A percentile compares a stretch with the other conserved stretches of the same genome.
Evolutionary conservation across 2,329 filamentous ascomycete species (phyloP).

Genomic region (Colletotrichum abscissum): DNA sequence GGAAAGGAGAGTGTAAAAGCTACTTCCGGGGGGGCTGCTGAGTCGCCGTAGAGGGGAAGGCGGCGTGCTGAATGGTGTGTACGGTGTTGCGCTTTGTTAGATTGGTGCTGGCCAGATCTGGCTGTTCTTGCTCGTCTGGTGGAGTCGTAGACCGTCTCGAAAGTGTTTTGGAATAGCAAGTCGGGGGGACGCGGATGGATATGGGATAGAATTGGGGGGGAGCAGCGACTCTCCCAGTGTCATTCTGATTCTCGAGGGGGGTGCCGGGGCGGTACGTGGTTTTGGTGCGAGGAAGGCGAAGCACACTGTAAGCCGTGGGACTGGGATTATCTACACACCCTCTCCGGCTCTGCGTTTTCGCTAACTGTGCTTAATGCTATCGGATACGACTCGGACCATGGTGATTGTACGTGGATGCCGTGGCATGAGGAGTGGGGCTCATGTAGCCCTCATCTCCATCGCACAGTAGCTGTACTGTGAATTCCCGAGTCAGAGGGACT

Average conservation of each 20-base stretch:
- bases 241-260: background rate
- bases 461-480: constrained; percentile 16
- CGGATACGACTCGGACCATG: constrained; percentile 2
- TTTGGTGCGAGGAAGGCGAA: background rate
- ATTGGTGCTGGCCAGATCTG: constrained; percentile 24
- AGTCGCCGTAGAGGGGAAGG: constrained; percentile 4
- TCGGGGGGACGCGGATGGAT: constrained; percentile 36
- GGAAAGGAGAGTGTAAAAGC: background rate
- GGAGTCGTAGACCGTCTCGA: constrained; percentile 38
- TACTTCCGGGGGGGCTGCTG: constrained; percentile 33
- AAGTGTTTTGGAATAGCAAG: constrained; percentile 38
- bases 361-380: constrained; percentile 22
- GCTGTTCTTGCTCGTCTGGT: constrained; percentile 20
- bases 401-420: background rate
- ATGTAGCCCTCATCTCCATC: background rate
- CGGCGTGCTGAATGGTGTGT: constrained; percentile 14
- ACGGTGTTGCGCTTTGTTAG: constrained; percentile 21
- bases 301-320: constrained; percentile 5
- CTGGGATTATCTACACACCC: background rate
- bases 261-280: background rate
- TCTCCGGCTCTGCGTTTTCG: background rate
- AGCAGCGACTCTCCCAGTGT: constrained; percentile 4
- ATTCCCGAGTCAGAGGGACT: constrained; percentile 20
- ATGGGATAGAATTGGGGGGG: constrained; percentile 31
- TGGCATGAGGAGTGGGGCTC: background rate